Evolutionary conservation across 108 stramenopile species (phyloP), one percentile per base, ranked within the genome.

Genomic region (Nannochloropsis gaditana): DNA sequence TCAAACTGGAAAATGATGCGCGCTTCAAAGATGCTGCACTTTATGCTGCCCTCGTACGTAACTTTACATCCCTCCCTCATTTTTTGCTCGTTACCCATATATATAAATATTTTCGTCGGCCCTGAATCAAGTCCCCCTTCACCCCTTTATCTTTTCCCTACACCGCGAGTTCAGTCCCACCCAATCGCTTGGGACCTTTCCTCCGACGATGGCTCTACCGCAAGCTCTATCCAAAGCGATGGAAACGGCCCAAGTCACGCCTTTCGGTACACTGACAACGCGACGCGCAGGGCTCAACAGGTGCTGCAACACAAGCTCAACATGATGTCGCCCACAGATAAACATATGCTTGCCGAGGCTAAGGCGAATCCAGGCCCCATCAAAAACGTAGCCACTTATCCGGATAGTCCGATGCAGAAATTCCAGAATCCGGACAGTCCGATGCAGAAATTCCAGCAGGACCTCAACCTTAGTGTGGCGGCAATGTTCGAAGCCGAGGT

Each of bases 261-360:
- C 59, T 73, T n/a, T n/a, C 59, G 59, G n/a, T 3, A 73, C 3
- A 0, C 59, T 3, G n/a, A 73, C 59, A 73, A n/a, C 59, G 59
- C 59, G 19, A 73, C 19, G 19, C 59, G 59, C 19, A 15, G 59
- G 59, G 59, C 59, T n/a, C 19, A 73, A n/a, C 59, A 73, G 59
- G n/a, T 73, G 59, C 59, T 73, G 15, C 59, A n/a, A n/a, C 59
- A 73, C 59, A 73, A 73, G 59, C 4, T 73, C 19, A 73, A 73
- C 59, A n/a, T 73, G 59, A 73, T 73, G 59, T 73, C 59, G 5
- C 59, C 59, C 59, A 73, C 59, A n/a, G 59, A 73, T n/a, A n/a
- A 5, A 4, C 59, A 73, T n/a, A n/a, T 73, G 59, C 15, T 73
- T 73, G 59, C 59, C 59, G 59, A 73, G 59, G 59, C 59, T n/a